These are phyloP conservation scores for Santalum album DNA, from an alignment of 164 flowering plant species.

Conservation along the genomic window DNA sequence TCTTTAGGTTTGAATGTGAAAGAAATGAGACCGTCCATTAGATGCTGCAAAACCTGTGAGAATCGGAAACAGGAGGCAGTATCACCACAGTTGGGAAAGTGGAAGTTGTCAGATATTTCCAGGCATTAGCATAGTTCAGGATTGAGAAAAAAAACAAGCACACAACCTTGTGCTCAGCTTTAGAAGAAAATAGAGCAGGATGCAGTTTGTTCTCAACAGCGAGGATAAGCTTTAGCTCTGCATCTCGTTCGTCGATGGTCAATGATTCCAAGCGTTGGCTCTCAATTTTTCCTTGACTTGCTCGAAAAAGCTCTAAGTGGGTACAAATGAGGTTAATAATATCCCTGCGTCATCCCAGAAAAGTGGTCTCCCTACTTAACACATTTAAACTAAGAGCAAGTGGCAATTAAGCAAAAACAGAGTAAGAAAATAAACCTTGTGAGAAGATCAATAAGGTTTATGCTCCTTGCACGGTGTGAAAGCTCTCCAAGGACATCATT, in stretches of 20 bases:
- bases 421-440: constrained; percentile 51
- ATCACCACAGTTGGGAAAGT: background rate
- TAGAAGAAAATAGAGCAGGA: constrained; percentile 88
- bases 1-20: constrained; percentile 74
- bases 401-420: background rate
- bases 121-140: background rate
- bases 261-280: constrained; percentile 30
- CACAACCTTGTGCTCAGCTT: constrained; percentile 90
- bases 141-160: background rate
- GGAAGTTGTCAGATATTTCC: background rate
- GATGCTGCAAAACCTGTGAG: constrained; percentile 82
- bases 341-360: constrained; percentile 57
- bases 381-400: constrained; percentile 4
- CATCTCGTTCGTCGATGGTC: constrained; percentile 48
- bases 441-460: constrained; percentile 86
- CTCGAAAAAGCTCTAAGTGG: constrained; percentile 79
- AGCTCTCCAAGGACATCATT: constrained; percentile 83
- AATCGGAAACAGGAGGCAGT: constrained; percentile 1
- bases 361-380: constrained; percentile 8
- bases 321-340: constrained; percentile 54
- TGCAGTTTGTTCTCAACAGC: constrained; percentile 85
- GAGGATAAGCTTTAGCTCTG: constrained; percentile 48
- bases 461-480: constrained; percentile 68
- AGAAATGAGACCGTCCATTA: constrained; percentile 77
- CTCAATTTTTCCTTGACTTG: constrained; percentile 52